A percentile compares a stretch with the other conserved stretches of the same genome.
phyloP scores from a whole-genome alignment of 2,329 filamentous ascomycete species.

The Calonectria montana region DNA sequence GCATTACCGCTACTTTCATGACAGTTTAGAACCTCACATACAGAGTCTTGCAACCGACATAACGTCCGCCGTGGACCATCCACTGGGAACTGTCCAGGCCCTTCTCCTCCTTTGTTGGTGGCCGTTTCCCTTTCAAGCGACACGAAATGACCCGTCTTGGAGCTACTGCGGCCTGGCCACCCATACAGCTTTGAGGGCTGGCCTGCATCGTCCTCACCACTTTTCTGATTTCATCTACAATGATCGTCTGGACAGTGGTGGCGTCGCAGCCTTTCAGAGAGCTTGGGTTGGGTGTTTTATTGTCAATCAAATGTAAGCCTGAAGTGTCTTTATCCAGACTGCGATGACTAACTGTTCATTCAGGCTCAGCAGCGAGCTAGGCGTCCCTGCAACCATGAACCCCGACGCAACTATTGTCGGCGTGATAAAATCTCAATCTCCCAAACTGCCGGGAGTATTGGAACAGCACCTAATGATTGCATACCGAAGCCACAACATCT shows the following conservation, averaged over 20 bases:
- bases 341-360: neutral
- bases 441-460: neutral
- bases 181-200: neutral
- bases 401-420: neutral
- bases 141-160: constrained; percentile 4
- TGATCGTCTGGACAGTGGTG: neutral
- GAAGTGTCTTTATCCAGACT: neutral
- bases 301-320: neutral
- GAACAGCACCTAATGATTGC: constrained; percentile 2
- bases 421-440: neutral
- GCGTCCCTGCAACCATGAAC: neutral
- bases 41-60: constrained; percentile 3
- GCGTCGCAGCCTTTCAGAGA: neutral
- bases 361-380: neutral
- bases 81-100: constrained; percentile 4
- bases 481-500: constrained; percentile 13
- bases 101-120: constrained; percentile 6
- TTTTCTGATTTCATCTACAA: constrained; percentile 8
- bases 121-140: constrained; percentile 8
- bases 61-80: neutral
- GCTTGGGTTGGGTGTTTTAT: constrained; percentile 1
- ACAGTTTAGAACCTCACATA: neutral
- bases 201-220: constrained; percentile 4
- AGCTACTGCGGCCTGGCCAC: neutral
- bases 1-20: constrained; percentile 1